Evolutionary conservation across 768 basidiomycete species (phyloP).

Genomic region (Fomitopsis pulvina): DNA sequence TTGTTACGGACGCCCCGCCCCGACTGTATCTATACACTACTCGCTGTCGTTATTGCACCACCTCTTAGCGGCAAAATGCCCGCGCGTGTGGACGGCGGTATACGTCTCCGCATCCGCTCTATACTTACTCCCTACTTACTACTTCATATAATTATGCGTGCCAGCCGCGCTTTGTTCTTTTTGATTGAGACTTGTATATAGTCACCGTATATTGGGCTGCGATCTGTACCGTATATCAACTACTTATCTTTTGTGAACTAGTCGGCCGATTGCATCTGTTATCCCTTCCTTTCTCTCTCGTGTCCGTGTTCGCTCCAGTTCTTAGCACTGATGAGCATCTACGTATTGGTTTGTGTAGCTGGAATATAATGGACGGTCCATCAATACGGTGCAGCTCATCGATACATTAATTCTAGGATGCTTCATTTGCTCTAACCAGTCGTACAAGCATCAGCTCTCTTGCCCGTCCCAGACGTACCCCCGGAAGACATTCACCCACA

Average conservation of each 20-base stretch:
- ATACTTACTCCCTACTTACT: conserved; percentile 1
- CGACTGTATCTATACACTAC: conserved; percentile 4
- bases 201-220: background rate
- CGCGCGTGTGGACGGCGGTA: background rate
- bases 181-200: background rate
- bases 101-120: background rate
- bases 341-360: conserved; percentile 1
- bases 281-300: no score
- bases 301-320: background rate
- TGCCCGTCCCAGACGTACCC: conserved; percentile 77
- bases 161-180: conserved; percentile 3
- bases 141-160: background rate
- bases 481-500: conserved; percentile 63
- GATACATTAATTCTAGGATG: background rate
- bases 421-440: background rate
- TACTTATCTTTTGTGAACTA: background rate
- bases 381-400: background rate
- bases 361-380: conserved; percentile 1
- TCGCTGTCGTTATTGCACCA: conserved; percentile 3
- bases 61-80: background rate
- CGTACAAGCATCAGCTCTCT: conserved; percentile 10
- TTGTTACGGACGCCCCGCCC: conserved; percentile 1
- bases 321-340: background rate
- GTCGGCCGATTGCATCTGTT: background rate
- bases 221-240: background rate